Conservation (phyloP, 192 early-diverging fungal species). For the Rhizophagus sp. region DNA sequence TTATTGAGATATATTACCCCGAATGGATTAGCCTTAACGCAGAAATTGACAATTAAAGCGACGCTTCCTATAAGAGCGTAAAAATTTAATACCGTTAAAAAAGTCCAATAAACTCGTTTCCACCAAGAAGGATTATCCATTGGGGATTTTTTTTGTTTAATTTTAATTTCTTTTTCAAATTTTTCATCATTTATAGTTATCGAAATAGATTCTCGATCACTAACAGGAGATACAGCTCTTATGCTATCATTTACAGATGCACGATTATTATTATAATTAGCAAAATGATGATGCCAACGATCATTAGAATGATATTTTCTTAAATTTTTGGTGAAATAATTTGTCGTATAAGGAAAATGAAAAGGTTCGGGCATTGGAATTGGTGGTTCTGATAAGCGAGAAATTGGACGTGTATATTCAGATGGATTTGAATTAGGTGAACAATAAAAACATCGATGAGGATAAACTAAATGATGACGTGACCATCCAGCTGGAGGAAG, state of each 20-base stretch:
- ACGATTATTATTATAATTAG: neutral
- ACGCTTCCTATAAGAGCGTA: neutral
- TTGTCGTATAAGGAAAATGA: neutral
- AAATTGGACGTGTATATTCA: neutral
- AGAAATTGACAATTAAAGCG: neutral
- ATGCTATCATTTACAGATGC: neutral
- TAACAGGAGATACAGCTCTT: neutral
- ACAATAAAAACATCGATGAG: neutral
- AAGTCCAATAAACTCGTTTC: neutral
- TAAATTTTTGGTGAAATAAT: neutral
- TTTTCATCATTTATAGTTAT: neutral
- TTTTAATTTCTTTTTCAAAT: neutral
- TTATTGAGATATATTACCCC: neutral
- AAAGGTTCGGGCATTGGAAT: neutral
- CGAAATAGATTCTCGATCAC: neutral
- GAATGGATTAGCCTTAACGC: neutral
- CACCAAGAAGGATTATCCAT: slow-evolving; percentile 2
- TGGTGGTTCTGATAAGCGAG: neutral
- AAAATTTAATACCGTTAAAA: neutral
- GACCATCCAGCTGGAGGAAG: neutral
- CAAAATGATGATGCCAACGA: neutral
- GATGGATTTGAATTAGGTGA: neutral
- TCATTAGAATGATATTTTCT: neutral
- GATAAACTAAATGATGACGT: neutral
- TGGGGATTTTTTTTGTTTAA: neutral